Percentiles rank a stretch among this genome's conserved stretches.
phyloP scores from a whole-genome alignment of 495 filamentous ascomycete genomes.

The Penicillium robsamsonii region DNA sequence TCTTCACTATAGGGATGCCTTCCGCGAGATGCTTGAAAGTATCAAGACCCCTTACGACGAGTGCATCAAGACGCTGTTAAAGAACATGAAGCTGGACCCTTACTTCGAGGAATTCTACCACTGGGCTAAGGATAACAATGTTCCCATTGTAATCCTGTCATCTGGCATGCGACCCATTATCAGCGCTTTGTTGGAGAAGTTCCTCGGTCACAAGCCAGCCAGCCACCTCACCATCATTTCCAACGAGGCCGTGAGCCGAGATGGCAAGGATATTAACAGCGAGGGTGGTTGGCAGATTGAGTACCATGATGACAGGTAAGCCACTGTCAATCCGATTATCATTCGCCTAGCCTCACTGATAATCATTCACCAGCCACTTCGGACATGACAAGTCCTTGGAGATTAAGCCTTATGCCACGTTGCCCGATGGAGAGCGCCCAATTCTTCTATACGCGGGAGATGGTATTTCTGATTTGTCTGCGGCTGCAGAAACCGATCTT shows the following conservation, averaged over 20 bases:
- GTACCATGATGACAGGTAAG: constrained; percentile 80
- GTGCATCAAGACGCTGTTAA: constrained; percentile 69
- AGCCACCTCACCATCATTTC: constrained; percentile 79
- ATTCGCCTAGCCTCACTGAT: constrained; percentile 15
- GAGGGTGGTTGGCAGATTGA: constrained; percentile 82
- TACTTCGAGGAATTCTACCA: constrained; percentile 81
- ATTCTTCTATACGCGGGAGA: constrained; percentile 87
- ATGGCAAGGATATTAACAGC: constrained; percentile 72
- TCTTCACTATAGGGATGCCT: constrained; percentile 57
- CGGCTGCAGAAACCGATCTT: constrained; percentile 82
- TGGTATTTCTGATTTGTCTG: constrained; percentile 84
- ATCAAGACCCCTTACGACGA: constrained; percentile 73
- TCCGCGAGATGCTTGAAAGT: constrained; percentile 83
- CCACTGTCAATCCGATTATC: constrained; percentile 2
- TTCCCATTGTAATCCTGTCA: constrained; percentile 88
- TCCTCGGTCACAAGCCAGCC: constrained; percentile 65
- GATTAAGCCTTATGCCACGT: constrained; percentile 76
- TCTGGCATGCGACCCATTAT: constrained; percentile 93
- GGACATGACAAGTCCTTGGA: constrained; percentile 92
- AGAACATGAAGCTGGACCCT: constrained; percentile 85
- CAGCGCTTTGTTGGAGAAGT: constrained; percentile 69
- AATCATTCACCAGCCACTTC: constrained; percentile 56
- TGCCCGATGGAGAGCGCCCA: constrained; percentile 66
- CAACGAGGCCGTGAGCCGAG: constrained; percentile 68
- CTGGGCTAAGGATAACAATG: constrained; percentile 75